Evolutionary conservation across 768 basidiomycete species (phyloP).

Genomic region (Boletellus ananas): DNA sequence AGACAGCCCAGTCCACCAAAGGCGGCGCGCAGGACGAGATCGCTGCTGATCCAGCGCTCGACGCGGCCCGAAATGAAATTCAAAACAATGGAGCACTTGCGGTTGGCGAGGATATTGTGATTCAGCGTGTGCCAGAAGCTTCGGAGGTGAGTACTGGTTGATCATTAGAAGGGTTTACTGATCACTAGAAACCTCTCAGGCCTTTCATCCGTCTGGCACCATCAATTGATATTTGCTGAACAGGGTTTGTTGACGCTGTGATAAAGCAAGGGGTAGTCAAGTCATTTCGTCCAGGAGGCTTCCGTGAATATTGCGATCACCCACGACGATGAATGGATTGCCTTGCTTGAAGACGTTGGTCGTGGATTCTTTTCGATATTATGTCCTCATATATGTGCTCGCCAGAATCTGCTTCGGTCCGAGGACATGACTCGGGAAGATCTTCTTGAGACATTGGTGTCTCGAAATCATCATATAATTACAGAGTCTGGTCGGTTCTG

Average conservation of each 20-base stretch:
- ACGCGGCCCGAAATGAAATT: background rate
- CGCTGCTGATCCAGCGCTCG: background rate
- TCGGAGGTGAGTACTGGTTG: background rate
- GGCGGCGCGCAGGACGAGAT: background rate
- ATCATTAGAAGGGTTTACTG: background rate
- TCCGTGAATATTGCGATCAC: background rate
- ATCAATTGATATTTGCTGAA: conserved; percentile 5
- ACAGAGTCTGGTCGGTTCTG: background rate
- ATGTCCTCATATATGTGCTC: background rate
- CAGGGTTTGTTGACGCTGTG: background rate
- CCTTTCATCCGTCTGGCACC: conserved; percentile 9
- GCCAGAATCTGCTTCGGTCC: background rate
- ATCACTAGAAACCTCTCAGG: background rate
- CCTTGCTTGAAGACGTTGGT: conserved; percentile 5
- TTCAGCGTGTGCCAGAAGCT: background rate
- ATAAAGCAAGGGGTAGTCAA: background rate
- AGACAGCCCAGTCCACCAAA: background rate
- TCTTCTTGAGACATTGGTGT: background rate
- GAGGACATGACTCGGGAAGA: conserved; percentile 2
- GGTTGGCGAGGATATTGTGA: background rate
- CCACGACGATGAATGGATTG: conserved; percentile 6
- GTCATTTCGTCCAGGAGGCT: background rate
- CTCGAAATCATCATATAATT: background rate
- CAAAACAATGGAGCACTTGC: background rate
- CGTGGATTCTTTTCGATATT: background rate